Evolutionary conservation across 129 eudicot species (phyloP).

Genomic region (Apium graveolens): DNA sequence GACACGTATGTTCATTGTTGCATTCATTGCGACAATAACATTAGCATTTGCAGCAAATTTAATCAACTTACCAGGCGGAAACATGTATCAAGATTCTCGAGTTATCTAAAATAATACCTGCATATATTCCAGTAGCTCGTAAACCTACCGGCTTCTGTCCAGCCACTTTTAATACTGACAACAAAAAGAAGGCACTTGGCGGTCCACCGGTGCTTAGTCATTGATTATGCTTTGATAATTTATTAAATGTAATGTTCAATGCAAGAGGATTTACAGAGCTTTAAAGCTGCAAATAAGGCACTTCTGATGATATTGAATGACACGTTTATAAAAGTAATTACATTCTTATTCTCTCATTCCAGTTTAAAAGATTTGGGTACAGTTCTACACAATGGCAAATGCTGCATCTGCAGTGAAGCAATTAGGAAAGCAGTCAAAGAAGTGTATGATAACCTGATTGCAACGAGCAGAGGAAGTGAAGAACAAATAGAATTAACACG

Average conservation of each 20-base stretch:
- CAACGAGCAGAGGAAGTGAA: neutral
- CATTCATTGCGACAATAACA: constrained; percentile 9
- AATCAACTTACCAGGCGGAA: neutral
- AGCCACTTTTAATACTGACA: neutral
- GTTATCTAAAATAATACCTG: neutral
- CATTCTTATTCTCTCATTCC: neutral
- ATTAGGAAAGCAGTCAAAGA: neutral
- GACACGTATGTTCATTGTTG: constrained; percentile 5
- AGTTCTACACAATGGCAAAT: neutral
- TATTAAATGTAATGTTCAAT: neutral
- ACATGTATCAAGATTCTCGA: neutral
- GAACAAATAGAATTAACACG: neutral
- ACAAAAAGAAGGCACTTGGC: neutral
- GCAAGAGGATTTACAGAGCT: neutral
- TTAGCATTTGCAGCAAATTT: constrained; percentile 5
- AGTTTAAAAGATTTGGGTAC: neutral
- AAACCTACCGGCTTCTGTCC: neutral
- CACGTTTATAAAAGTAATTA: neutral
- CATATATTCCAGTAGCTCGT: neutral
- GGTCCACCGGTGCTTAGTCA: neutral
- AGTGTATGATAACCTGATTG: neutral
- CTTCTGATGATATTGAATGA: neutral
- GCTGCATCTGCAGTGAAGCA: neutral
- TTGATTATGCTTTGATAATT: neutral
- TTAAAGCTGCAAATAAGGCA: neutral